Evolutionary conservation across 2,329 filamentous ascomycete genomes (phyloP), one percentile per base, ranked within the genome.

Genomic region (Alternaria triticimaculans): DNA sequence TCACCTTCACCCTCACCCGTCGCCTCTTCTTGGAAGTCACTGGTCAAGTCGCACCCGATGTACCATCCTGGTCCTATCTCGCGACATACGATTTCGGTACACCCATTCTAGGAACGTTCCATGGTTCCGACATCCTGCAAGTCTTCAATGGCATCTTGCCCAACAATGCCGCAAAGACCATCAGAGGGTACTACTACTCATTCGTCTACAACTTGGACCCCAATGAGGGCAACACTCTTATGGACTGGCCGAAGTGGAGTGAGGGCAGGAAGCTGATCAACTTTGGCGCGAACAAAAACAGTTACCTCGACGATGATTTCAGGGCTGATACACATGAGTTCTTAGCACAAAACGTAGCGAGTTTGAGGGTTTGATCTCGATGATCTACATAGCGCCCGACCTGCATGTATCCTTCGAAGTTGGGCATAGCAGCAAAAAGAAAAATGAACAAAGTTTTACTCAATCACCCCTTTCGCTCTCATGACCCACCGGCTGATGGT

Each of bases 21-120:
- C 88, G 92, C 15, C 64, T 85, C 6, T 89, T 92, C 76, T 85
- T 96, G 21, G 74, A 84, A 12, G 62, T 73, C 0, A 78, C 87
- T 2, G 72, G 76, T 0, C 58, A 80, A 1, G 80, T 82, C 12
- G 84, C 88, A 65, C 88, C 89, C 0, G 70, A 79, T 30, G 87
- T 93, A 0, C 88, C 89, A 0, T 82, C 84, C 2, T 96, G 91
- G 91, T 92, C 90, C 0, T 96, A 94, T 80, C 85, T 96, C 1
- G 81, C 89, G 0, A 90, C 88, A 0, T 94, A 94, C 80, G 80
- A 90, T 81, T 88, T 90, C 74, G 89, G 89, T 10, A 90, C 88
- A 0, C 90, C 92, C 0, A 80, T 94, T 51, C 78, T 95, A 0
- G 92, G 93, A 18, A 94, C 92, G 0, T 91, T 93, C 80, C 93